Conservation (phyloP, 768 basidiomycete genomes). For the Dentipellis fragilis region DNA sequence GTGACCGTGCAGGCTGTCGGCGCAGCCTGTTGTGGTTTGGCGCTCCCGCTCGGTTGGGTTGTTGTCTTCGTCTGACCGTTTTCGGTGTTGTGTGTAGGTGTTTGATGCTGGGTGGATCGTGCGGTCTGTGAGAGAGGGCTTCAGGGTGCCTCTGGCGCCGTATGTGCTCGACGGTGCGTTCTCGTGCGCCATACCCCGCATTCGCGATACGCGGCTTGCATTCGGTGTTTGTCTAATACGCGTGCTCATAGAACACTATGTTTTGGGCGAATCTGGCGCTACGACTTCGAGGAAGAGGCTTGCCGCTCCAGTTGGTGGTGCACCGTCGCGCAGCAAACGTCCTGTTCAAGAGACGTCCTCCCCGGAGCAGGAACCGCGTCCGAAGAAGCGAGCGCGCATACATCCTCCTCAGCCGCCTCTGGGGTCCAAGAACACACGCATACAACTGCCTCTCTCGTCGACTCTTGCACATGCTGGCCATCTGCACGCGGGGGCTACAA, state of each 20-base stretch:
- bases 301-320: not conserved
- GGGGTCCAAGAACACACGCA: too few species aligned
- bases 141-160: not conserved
- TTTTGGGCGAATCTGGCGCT: not conserved
- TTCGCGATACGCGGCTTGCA: not conserved
- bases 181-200: not conserved
- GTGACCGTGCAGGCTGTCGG: not conserved
- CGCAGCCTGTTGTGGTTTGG: not conserved
- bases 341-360: not conserved
- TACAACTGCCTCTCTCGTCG: too few species aligned
- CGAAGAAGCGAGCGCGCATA: not conserved
- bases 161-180: constrained; percentile 3
- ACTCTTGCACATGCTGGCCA: too few species aligned
- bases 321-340: not conserved
- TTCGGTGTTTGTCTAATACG: not conserved
- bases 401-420: not conserved
- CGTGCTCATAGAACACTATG: not conserved
- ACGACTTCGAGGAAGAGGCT: not conserved
- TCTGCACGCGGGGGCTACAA: too few species aligned
- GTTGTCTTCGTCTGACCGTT: not conserved
- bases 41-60: too few species aligned
- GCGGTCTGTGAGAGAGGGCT: not conserved
- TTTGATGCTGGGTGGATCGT: constrained; percentile 2
- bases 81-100: not conserved
- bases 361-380: not conserved